These are phyloP conservation scores for Stemphylium beticola DNA, from an alignment of 2,329 filamentous ascomycete genomes.

Conservation along the genomic window DNA sequence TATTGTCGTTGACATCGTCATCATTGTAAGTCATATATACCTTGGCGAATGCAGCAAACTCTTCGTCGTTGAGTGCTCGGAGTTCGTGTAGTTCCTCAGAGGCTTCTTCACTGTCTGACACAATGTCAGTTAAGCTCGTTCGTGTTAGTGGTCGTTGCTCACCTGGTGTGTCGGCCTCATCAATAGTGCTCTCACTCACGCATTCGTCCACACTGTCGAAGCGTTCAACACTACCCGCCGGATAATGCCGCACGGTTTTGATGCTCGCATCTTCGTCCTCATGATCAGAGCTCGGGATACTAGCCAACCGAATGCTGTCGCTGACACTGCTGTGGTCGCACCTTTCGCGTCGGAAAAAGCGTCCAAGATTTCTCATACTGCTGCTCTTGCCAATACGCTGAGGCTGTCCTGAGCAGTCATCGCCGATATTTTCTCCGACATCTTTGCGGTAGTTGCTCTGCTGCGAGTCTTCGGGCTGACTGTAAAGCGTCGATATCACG, in stretches of 20 bases:
- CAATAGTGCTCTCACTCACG: background rate
- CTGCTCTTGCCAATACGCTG: background rate
- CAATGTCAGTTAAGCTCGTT: background rate
- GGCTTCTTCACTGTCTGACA: background rate
- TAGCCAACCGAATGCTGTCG: background rate
- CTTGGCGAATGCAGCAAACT: background rate
- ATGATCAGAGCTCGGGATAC: background rate
- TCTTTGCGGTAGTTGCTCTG: background rate
- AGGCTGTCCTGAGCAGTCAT: background rate
- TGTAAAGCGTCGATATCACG: slow-evolving; percentile 1
- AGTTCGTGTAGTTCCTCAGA: background rate
- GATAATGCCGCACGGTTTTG: background rate
- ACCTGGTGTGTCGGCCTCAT: background rate
- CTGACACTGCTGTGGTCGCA: background rate
- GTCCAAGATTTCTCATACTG: slow-evolving; percentile 3
- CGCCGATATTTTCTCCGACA: background rate
- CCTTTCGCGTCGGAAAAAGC: slow-evolving; percentile 2
- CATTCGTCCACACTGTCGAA: background rate
- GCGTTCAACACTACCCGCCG: background rate
- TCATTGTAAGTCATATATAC: background rate
- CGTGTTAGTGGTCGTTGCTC: background rate
- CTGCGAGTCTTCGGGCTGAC: background rate
- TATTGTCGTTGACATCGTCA: background rate
- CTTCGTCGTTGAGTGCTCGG: background rate
- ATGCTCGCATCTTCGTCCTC: background rate